Evolutionary conservation across 331 rosid genomes (phyloP), one percentile per base, ranked within the genome.

Genomic region (Malus hybrid): DNA sequence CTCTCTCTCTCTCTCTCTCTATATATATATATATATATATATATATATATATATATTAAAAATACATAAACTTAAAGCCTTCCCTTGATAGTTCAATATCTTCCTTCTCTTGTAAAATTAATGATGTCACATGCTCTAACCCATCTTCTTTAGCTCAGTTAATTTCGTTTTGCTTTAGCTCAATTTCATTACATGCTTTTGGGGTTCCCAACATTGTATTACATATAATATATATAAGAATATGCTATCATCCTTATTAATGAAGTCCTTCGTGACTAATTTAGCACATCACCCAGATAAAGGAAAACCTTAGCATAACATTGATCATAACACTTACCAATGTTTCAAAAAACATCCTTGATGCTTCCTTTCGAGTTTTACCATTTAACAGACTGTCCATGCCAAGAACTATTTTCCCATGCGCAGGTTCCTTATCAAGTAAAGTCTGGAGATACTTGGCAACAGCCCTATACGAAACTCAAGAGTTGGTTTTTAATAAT

Each of bases 331-430:
- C 76, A 77, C 91, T 69, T 92, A 95, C 98, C 98, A 93, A 77
- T 29, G 97, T 89, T 78, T 93, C 98, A 31, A 93, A 93, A 79
- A 93, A 93, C 98, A 93, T 93, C 89, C 98, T 90, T 11, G 98
- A 93, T 24, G 98, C 98, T 85, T 93, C 98, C 84, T 93, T 93
- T 13, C 97, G 91, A 74, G 97, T 85, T 88, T 93, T 93, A 71
- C 97, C 89, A 19, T 79, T 84, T 79, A 95, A 83, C 72, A 95
- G 77, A 59, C 78, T 84, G 80, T 92, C 96, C 87, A 95, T 87
- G 63, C 89, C 80, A 72, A 92, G 88, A 81, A 82, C 82, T 79
- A 80, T 89, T 83, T 85, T 86, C 72, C 88, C 98, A 46, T 76
- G 89, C 69, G 78, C 77, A n/a, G 84, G 78, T 78, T 92, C 98